These are phyloP conservation scores for Exophiala spinifera DNA, from an alignment of 2,329 filamentous ascomycete species.

Conservation along the genomic window DNA sequence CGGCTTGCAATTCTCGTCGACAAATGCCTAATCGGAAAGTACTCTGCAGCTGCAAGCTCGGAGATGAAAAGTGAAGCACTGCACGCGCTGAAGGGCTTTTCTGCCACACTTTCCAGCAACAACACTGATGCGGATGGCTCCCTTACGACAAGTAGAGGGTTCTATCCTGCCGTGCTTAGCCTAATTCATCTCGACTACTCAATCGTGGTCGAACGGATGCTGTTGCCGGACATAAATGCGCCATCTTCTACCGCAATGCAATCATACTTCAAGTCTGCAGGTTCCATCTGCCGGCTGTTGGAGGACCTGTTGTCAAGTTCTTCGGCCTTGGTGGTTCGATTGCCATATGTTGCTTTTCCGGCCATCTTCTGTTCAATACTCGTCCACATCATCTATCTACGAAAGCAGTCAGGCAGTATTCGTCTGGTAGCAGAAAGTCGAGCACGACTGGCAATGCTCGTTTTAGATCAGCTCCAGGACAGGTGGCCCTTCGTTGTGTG, in stretches of 20 bases:
- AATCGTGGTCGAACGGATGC: slow-evolving; percentile 6
- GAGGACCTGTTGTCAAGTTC: slow-evolving; percentile 27
- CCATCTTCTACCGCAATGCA: not conserved
- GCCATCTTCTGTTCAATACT: slow-evolving; percentile 17
- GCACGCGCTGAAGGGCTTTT: not conserved
- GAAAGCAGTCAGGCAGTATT: slow-evolving; percentile 14
- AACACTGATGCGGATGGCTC: too few species aligned
- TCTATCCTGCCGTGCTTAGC: slow-evolving; percentile 1
- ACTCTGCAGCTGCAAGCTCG: not conserved
- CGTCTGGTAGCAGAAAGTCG: slow-evolving; percentile 28
- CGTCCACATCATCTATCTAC: slow-evolving; percentile 25
- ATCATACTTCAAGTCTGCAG: slow-evolving; percentile 5
- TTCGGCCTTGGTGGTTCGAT: slow-evolving; percentile 5
- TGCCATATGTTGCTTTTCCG: slow-evolving; percentile 16
- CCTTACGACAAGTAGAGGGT: not conserved
- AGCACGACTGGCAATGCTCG: slow-evolving; percentile 28
- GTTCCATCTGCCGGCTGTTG: slow-evolving; percentile 24
- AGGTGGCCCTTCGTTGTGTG: slow-evolving; percentile 23
- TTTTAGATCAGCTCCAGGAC: slow-evolving; percentile 27
- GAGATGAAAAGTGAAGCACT: not conserved
- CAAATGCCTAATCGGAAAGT: slow-evolving; percentile 1
- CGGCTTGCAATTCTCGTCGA: slow-evolving; percentile 15
- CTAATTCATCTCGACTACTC: slow-evolving; percentile 4
- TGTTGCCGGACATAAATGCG: not conserved
- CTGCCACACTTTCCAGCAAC: not conserved